phyloP scores from a whole-genome alignment of 371 early-diverging fungal species.

The Cladochytrium tenue region DNA sequence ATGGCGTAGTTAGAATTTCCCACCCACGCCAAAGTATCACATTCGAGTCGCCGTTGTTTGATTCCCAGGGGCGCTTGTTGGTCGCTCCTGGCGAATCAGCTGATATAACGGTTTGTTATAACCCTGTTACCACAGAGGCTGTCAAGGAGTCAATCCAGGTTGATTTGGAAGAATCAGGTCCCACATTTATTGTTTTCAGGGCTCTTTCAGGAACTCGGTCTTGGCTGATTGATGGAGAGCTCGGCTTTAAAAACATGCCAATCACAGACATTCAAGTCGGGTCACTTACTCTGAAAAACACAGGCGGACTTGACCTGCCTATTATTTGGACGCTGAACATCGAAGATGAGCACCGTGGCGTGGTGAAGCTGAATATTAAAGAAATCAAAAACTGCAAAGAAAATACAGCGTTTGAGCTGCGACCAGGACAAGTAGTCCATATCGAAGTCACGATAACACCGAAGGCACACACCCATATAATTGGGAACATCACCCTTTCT shows the following conservation, averaged over 20 bases:
- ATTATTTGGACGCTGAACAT: constrained; percentile 30
- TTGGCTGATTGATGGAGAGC: constrained; percentile 38
- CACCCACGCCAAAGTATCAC: constrained; percentile 33
- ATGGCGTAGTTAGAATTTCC: constrained; percentile 34
- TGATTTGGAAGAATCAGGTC: constrained; percentile 21
- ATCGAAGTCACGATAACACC: constrained; percentile 29
- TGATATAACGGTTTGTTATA: constrained; percentile 29
- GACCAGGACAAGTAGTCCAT: constrained; percentile 17
- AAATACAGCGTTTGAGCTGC: constrained; percentile 1
- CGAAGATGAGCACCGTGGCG: constrained; percentile 2
- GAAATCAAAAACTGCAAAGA: constrained; percentile 12
- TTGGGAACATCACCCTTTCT: constrained; percentile 32
- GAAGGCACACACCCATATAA: constrained; percentile 16
- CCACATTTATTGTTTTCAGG: constrained; percentile 27
- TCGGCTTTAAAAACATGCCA: constrained; percentile 43
- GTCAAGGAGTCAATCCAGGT: constrained; percentile 37
- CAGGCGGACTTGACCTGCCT: constrained; percentile 45
- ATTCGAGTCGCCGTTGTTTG: constrained; percentile 28
- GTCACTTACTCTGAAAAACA: constrained; percentile 34
- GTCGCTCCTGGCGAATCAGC: constrained; percentile 29
- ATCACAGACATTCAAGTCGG: constrained; percentile 37
- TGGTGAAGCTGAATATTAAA: neutral
- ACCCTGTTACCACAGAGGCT: constrained; percentile 32
- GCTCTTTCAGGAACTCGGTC: constrained; percentile 34
- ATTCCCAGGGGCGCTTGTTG: constrained; percentile 29